Evolutionary conservation across 768 basidiomycete genomes (phyloP), one percentile per base, ranked within the genome.

Genomic region (Termitomyces sp.): DNA sequence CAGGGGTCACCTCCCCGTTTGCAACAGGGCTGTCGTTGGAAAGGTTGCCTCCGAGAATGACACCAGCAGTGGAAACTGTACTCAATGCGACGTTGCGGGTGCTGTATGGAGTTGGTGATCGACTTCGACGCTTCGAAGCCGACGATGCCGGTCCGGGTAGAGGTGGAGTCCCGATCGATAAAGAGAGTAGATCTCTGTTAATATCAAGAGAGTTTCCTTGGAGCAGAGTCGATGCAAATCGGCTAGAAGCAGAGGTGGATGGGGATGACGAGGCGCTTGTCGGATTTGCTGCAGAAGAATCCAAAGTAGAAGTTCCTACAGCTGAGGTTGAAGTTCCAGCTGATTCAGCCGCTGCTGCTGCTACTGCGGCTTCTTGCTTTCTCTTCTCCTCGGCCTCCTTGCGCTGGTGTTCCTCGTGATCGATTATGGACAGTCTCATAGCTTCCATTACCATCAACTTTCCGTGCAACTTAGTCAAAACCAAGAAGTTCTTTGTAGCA

Each of bases 401-500:
- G 66, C 85, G 81, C 69, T 94, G 93, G 57, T 94, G 91, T 67
- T 94, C 94, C 73, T 98, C 95, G 67, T 98, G 95, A 58, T 98
- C 96, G 50, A 97, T 70, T 63, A 98, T 78, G 30, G 94, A 97
- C 58, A 97, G 76, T 56, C 96, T 86, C 95, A 99, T 98, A 5
- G 97, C 97, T 75, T 98, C 97, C 92, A 95, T 95, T 56, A 99
- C 78, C 96, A 98, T 98, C 46, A 99, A 75, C 93, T 99, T 41
- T 54, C 62, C 42, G 48, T 49, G 22, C 57, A 47, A 33, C 45
- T 24, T 37, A 48, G 53, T 57, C 42, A 55, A 55, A 33, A 37
- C 56, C 13, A 49, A 58, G 3, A 46, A 30, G 31, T 20, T 46
- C 54, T 24, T n/a, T 44, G 11, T 13, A 56, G 44, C 68, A 63